These are phyloP conservation scores for Termitomyces sp. DNA, from an alignment of 768 basidiomycete genomes.

Conservation along the genomic window DNA sequence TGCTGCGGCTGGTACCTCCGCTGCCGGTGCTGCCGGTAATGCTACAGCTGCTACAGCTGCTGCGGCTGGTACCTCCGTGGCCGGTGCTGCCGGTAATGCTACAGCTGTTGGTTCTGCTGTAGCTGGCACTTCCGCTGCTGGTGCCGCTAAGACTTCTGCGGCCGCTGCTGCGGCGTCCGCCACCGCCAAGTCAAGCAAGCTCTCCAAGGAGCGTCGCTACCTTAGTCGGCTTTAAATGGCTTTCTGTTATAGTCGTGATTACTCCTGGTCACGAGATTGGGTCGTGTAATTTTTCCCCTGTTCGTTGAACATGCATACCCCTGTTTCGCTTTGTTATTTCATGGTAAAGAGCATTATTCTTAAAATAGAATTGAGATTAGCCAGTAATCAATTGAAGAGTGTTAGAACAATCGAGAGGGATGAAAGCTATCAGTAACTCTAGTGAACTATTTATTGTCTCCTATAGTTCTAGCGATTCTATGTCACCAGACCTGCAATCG, in stretches of 20 bases:
- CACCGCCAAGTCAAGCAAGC: neutral
- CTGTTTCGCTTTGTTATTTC: constrained; percentile 11
- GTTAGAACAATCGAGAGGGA: neutral
- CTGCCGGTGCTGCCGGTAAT: neutral
- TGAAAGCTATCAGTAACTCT: neutral
- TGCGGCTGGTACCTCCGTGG: neutral
- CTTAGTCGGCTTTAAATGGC: constrained; percentile 4
- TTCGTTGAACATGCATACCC: constrained; percentile 10
- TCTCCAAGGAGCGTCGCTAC: constrained; percentile 7
- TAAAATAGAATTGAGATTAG: constrained; percentile 14
- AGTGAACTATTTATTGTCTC: neutral
- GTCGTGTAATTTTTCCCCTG: constrained; percentile 1
- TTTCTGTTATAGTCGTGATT: neutral
- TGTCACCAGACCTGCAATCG: neutral
- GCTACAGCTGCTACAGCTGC: constrained; percentile 1
- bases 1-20: constrained; percentile 3
- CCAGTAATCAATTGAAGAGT: neutral
- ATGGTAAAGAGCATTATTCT: constrained; percentile 14
- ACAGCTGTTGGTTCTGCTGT: constrained; percentile 6
- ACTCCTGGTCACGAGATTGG: neutral
- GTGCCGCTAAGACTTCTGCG: constrained; percentile 7
- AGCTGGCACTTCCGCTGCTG: constrained; percentile 10
- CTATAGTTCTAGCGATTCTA: neutral
- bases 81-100: neutral
- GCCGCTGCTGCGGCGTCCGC: constrained; percentile 4